Percentiles rank a stretch among this genome's conserved stretches.
Evolutionary conservation across 495 filamentous ascomycete genomes (phyloP).

Genomic region (Hypoxylon perforatum): DNA sequence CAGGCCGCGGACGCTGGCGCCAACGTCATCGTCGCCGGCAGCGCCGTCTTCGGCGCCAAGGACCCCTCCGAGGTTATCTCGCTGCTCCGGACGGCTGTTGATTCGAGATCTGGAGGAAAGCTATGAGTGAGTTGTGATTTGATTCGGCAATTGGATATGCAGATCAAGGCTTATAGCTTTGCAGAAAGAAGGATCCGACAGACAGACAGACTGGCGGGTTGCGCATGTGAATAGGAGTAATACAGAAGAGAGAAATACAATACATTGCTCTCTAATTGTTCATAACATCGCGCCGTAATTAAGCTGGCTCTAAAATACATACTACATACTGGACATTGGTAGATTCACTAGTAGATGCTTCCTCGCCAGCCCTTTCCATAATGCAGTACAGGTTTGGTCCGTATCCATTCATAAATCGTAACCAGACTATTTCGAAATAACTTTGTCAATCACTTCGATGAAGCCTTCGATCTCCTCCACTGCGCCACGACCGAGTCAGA

Average conservation of each 20-base stretch:
- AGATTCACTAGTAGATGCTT: too few relatives aligned
- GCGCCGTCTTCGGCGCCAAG: conserved; percentile 92
- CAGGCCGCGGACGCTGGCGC: conserved; percentile 95
- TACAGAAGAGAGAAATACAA: too few relatives aligned
- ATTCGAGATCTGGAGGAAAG: conserved; percentile 62
- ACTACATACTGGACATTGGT: too few relatives aligned
- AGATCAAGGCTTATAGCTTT: too few relatives aligned
- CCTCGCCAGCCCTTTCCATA: too few relatives aligned
- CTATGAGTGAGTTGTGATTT: conserved; percentile 35
- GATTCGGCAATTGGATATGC: background rate
- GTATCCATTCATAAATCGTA: background rate
- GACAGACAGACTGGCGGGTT: too few relatives aligned
- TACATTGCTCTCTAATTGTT: too few relatives aligned
- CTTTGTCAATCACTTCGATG: conserved; percentile 60
- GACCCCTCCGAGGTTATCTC: conserved; percentile 87
- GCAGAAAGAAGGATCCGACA: too few relatives aligned
- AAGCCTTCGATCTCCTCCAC: conserved; percentile 67
- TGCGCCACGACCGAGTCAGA: conserved; percentile 36
- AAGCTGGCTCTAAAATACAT: too few relatives aligned
- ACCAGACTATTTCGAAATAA: conserved; percentile 40
- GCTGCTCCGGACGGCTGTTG: conserved; percentile 80
- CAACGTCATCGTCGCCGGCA: conserved; percentile 98
- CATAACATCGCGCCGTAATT: too few relatives aligned
- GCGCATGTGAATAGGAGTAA: too few relatives aligned
- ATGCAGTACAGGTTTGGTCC: too few relatives aligned